phyloP scores from a whole-genome alignment of 306 rosid species.

The Dalbergia cochinchinensis region DNA sequence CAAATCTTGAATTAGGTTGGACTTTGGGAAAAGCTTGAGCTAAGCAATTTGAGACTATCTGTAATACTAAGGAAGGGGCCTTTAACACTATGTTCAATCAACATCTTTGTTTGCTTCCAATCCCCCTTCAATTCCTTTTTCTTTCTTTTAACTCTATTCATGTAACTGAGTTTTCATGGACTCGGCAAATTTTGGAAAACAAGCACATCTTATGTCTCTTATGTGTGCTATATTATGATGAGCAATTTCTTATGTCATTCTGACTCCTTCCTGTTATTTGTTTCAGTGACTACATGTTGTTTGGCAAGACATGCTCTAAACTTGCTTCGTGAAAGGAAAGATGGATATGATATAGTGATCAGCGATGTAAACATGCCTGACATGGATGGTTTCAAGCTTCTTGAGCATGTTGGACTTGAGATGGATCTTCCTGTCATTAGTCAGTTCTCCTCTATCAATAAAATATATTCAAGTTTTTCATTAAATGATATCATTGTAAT shows the following conservation, averaged over 20 bases:
- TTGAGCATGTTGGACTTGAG: conserved; percentile 98
- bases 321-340: conserved; percentile 88
- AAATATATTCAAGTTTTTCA: conserved; percentile 42
- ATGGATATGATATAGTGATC: conserved; percentile 90
- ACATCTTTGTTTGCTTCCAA: background rate
- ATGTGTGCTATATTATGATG: conserved; percentile 23
- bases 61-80: background rate
- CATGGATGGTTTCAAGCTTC: conserved; percentile 99
- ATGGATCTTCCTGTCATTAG: conserved; percentile 99
- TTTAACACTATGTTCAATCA: background rate
- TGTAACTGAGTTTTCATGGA: conserved; percentile 9
- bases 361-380: conserved; percentile 99
- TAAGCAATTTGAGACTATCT: conserved; percentile 7
- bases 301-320: conserved; percentile 84
- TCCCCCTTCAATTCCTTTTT: background rate
- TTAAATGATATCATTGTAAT: conserved; percentile 43
- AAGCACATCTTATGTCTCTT: conserved; percentile 27
- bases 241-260: conserved; percentile 20
- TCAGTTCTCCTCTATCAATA: conserved; percentile 69
- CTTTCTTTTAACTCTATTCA: background rate
- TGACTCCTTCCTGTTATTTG: conserved; percentile 34
- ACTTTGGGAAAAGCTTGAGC: background rate
- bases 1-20: background rate
- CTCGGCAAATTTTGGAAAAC: background rate
- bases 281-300: conserved; percentile 90